Evolutionary conservation across 306 rosid species (phyloP), one percentile per base, ranked within the genome.

Genomic region (Inga laurina): DNA sequence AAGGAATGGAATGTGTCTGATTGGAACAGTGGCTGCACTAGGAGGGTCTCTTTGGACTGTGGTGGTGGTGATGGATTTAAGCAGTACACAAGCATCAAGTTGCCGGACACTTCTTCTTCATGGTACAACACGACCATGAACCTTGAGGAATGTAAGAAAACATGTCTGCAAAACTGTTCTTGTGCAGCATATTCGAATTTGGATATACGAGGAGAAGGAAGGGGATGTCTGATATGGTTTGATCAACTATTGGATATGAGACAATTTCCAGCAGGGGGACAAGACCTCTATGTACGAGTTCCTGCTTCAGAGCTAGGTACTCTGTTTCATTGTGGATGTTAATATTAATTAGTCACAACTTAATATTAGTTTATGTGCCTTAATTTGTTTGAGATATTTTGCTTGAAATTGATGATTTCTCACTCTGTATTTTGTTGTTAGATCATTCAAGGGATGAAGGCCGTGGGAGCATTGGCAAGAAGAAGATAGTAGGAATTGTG

Each of bases 141-240:
- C 30, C 76, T 35, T 18, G 61, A 74, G 5, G 79, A 80, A 48
- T 84, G 84, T 59, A 27, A 56, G 75, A 39, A 16, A 18, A 4
- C 22, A 1, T 85, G 85, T 72, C 41, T 52, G 76, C 39, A 51
- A 1, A 76, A 76, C 48, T 85, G 85, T 21, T 85, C 88, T 2
- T 81, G 85, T 66, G 21, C 30, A 48, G 88, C 85, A 22, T 85
- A 70, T 76, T 34, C 88, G 16, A 44, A 52, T 21, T 34, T 72
- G 46, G 76, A 56, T 34, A 18, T 77, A 8, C 46, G 81, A 62
- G 44, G n/a, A 32, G 62, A 52, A 13, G 79, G 79, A n/a, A 71
- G 72, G 62, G 86, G 89, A 10, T 86, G 86, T 75, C 57, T 80
- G 64, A 54, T 83, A 30, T 83, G 89, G 86, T 76, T 74, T 12